phyloP scores from a whole-genome alignment of 805 yeast genomes.

The Candida schatavii region DNA sequence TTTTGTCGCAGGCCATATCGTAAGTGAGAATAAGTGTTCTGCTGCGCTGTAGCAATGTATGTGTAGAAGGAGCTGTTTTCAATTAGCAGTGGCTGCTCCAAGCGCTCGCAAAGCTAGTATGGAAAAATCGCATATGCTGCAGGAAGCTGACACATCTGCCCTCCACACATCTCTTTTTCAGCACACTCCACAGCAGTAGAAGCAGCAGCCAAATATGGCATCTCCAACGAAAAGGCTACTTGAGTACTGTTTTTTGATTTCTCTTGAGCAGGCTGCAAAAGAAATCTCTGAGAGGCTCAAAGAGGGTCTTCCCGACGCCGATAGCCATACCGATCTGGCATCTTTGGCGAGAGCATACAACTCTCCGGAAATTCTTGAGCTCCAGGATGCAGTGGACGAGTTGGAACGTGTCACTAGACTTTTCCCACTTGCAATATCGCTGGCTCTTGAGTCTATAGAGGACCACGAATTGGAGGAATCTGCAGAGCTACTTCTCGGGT shows the following conservation, averaged over 20 bases:
- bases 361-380: not conserved
- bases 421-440: not conserved
- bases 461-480: not conserved
- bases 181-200: too few relatives aligned
- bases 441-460: not conserved
- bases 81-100: too few relatives aligned
- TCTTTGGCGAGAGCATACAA: not conserved
- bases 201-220: not conserved
- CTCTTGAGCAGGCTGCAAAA: not conserved
- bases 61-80: too few relatives aligned
- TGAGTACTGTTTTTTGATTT: not conserved
- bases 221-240: not conserved
- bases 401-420: not conserved
- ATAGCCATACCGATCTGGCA: not conserved
- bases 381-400: not conserved
- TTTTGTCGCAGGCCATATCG: too few relatives aligned
- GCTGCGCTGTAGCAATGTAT: too few relatives aligned
- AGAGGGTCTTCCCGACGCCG: not conserved
- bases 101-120: too few relatives aligned
- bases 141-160: too few relatives aligned
- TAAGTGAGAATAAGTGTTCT: too few relatives aligned
- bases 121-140: too few relatives aligned
- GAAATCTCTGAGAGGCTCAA: not conserved
- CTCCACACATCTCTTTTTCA: too few relatives aligned
- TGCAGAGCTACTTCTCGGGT: not conserved